Evolutionary conservation across 1,139 yeast genomes (phyloP).

Genomic region (Pichia sp.): DNA sequence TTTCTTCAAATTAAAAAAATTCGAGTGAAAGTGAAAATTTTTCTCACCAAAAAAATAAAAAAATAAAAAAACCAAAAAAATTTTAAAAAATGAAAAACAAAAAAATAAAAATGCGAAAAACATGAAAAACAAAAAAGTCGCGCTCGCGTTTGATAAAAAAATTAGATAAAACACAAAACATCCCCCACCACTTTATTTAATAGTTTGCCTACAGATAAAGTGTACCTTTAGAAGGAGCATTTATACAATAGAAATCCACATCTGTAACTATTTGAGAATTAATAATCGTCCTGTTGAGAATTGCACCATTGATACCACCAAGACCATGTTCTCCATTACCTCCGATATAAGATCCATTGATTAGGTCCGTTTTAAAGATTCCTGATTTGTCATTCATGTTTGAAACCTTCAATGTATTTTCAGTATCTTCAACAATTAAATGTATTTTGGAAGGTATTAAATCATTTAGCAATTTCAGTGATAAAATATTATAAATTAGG

Average conservation of each 20-base stretch:
- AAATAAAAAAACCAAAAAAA: background rate
- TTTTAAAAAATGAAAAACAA: background rate
- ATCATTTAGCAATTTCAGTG: background rate
- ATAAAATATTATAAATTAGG: slow-evolving; percentile 5
- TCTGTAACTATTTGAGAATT: background rate
- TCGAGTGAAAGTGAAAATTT: background rate
- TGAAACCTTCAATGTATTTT: background rate
- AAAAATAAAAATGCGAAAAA: background rate
- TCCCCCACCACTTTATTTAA: background rate
- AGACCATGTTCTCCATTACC: slow-evolving; percentile 1
- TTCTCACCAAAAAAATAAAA: background rate
- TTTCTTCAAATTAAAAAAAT: background rate
- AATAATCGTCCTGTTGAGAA: slow-evolving; percentile 1
- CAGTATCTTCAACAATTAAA: slow-evolving; percentile 7
- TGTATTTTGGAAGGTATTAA: slow-evolving; percentile 1
- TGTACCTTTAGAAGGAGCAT: slow-evolving; percentile 1
- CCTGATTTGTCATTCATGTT: background rate
- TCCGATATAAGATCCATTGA: background rate
- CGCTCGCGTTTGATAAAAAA: background rate
- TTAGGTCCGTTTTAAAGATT: background rate
- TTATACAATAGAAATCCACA: slow-evolving; percentile 1
- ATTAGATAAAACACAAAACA: no score
- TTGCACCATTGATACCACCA: slow-evolving; percentile 1
- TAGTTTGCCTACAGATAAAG: background rate
- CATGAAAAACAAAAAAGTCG: background rate